These are phyloP conservation scores for Inga laurina DNA, from an alignment of 306 rosid genomes.

Conservation along the genomic window DNA sequence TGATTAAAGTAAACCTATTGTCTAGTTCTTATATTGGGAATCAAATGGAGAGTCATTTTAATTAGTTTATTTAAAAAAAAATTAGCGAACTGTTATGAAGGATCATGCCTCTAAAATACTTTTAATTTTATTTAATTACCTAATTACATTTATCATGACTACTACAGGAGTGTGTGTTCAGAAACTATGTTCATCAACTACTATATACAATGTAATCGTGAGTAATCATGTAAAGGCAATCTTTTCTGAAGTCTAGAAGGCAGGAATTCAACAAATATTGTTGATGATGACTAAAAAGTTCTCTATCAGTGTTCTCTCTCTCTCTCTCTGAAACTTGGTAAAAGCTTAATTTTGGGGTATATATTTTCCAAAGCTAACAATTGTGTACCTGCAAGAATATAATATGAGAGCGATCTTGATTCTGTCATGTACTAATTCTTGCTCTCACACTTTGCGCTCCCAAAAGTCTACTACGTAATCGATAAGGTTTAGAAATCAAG, in stretches of 20 bases:
- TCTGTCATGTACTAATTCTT: not conserved
- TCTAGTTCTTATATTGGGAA: too few relatives aligned
- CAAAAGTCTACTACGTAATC: constrained; percentile 7
- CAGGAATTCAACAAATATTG: constrained; percentile 36
- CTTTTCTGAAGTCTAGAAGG: not conserved
- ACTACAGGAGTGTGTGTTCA: not conserved
- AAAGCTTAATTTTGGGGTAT: constrained; percentile 12
- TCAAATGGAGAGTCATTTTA: too few relatives aligned
- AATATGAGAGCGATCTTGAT: constrained; percentile 27
- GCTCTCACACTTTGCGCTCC: constrained; percentile 12
- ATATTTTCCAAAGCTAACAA: constrained; percentile 29
- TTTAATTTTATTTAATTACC: too few relatives aligned
- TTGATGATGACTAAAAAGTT: constrained; percentile 40
- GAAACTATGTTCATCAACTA: not conserved
- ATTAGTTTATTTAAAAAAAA: too few relatives aligned
- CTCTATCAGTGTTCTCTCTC: constrained; percentile 16
- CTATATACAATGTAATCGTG: not conserved
- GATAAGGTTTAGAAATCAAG: not conserved
- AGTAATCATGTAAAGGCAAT: constrained; percentile 28
- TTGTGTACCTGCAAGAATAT: constrained; percentile 32
- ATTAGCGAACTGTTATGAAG: not conserved
- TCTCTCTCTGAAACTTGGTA: constrained; percentile 35
- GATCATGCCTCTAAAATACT: not conserved
- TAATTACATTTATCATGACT: not conserved
- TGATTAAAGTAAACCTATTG: too few relatives aligned